A percentile compares a stretch with the other conserved stretches of the same genome.
These are phyloP conservation scores for Sinapis alba DNA, from an alignment of 441 rosid genomes.

Conservation along the genomic window DNA sequence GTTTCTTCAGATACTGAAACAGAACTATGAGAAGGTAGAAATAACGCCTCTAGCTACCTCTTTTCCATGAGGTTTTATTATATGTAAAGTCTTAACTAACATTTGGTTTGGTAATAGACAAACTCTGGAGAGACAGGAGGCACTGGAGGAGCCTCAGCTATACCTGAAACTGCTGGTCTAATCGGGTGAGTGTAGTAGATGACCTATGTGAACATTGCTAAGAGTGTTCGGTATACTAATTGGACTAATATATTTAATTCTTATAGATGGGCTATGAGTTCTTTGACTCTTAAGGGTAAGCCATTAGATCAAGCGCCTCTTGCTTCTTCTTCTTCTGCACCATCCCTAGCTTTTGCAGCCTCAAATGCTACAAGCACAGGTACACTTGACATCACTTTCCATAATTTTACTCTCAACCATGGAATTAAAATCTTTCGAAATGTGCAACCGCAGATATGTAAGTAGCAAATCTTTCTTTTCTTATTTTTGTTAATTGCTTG, in stretches of 20 bases:
- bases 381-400: conserved; percentile 38
- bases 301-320: conserved; percentile 81
- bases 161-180: conserved; percentile 87
- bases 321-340: conserved; percentile 32
- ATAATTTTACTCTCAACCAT: neutral
- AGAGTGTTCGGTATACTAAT: neutral
- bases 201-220: neutral
- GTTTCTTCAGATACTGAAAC: conserved; percentile 88
- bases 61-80: conserved; percentile 5
- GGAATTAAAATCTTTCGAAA: conserved; percentile 30
- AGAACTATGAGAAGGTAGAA: conserved; percentile 78
- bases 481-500: no score
- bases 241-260: conserved; percentile 10
- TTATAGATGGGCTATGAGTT: conserved; percentile 99
- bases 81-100: no score
- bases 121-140: conserved; percentile 60
- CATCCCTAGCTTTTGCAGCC: neutral
- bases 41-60: conserved; percentile 15
- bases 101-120: conserved; percentile 44
- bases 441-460: neutral
- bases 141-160: conserved; percentile 62
- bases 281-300: conserved; percentile 94
- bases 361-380: conserved; percentile 56
- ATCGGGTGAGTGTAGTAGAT: conserved; percentile 68
- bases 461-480: no score